Conservation (phyloP, 2,329 filamentous ascomycete genomes). For the Harringtonia aguacate region DNA sequence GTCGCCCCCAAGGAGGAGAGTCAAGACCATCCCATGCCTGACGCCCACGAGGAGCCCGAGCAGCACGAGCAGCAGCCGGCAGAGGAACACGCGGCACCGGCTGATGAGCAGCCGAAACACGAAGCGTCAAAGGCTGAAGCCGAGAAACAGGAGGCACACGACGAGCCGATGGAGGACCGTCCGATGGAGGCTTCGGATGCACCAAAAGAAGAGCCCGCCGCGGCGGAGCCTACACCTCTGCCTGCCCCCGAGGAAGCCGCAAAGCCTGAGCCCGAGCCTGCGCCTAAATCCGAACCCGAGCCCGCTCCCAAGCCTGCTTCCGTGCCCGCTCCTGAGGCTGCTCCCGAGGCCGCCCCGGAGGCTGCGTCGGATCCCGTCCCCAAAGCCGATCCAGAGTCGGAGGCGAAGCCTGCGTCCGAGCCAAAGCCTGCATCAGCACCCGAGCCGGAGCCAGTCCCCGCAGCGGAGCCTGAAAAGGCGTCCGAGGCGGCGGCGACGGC, state of each 20-base stretch:
- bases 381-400: background rate
- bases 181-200: background rate
- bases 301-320: background rate
- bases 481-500: too few relatives aligned
- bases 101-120: background rate
- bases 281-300: background rate
- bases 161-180: conserved; percentile 1
- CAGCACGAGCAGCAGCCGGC: background rate
- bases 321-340: background rate
- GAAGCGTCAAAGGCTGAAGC: background rate
- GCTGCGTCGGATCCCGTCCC: background rate
- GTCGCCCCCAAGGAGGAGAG: background rate
- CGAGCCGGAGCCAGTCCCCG: background rate
- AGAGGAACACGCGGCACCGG: background rate
- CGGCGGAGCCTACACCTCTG: background rate
- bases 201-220: background rate
- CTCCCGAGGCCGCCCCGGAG: background rate
- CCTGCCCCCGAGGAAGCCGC: background rate
- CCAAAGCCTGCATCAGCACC: background rate
- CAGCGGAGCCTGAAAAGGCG: background rate
- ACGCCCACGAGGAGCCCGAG: background rate
- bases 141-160: background rate
- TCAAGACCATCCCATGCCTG: background rate
- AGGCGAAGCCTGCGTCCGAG: background rate
- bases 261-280: background rate